These are phyloP conservation scores for Aspergillus sp. DNA, from an alignment of 2,329 filamentous ascomycete genomes.

Conservation along the genomic window DNA sequence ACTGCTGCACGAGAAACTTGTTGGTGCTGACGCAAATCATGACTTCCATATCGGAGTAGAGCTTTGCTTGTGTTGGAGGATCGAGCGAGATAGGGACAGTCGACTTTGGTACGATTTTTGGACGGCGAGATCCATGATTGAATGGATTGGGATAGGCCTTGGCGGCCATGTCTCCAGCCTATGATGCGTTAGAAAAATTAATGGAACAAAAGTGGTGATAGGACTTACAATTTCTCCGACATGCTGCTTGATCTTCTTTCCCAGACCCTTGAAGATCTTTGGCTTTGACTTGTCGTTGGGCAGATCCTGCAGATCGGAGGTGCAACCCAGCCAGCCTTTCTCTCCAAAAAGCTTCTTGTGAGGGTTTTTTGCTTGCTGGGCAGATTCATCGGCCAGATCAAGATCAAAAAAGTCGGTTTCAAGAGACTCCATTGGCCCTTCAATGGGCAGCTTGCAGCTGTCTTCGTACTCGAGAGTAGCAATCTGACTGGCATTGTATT, in stretches of 20 bases:
- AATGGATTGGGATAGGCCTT: constrained; percentile 14
- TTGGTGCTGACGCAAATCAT: constrained; percentile 44
- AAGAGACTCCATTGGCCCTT: not conserved
- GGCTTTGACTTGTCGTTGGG: constrained; percentile 23
- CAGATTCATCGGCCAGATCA: constrained; percentile 3
- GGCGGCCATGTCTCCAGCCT: constrained; percentile 21
- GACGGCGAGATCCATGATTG: constrained; percentile 2
- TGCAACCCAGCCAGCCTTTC: constrained; percentile 36
- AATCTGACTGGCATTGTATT: constrained; percentile 6
- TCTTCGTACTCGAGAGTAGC: constrained; percentile 9
- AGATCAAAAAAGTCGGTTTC: constrained; percentile 1
- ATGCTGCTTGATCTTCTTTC: constrained; percentile 37
- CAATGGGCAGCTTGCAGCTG: constrained; percentile 1
- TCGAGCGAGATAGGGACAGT: constrained; percentile 36
- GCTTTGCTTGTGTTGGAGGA: constrained; percentile 35
- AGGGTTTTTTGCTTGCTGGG: constrained; percentile 6
- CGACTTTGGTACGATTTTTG: constrained; percentile 16
- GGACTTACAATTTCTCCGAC: constrained; percentile 31
- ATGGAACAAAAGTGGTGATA: not conserved
- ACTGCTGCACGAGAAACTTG: constrained; percentile 39
- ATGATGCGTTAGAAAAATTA: not conserved
- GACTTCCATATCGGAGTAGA: constrained; percentile 43
- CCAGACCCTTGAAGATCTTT: constrained; percentile 26
- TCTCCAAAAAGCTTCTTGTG: constrained; percentile 41
- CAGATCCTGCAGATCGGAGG: constrained; percentile 24